Evolutionary conservation across 495 filamentous ascomycete genomes (phyloP), one percentile per base, ranked within the genome.

Genomic region (Tuber magnatum): DNA sequence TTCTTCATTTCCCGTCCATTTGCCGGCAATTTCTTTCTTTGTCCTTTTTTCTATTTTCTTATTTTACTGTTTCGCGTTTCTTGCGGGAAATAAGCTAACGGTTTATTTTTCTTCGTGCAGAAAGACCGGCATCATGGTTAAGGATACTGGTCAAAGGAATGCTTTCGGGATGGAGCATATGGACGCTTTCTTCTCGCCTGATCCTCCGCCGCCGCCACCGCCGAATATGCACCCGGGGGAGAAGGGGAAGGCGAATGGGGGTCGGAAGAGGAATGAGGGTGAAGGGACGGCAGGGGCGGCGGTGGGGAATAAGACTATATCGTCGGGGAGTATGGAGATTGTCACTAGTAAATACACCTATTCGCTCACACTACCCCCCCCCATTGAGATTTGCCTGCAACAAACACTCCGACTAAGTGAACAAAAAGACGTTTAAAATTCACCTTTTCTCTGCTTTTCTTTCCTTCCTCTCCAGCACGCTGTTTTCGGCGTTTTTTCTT

Each of bases 101-200:
- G 43, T 69, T 71, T 70, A 40, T 28, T 28, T 56, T 69, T 42
- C 41, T 65, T 70, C 72, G 12, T 16, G 38, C 71, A 83, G 81
- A 38, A 89, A 94, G 88, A 99, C 95, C 14, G 95, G 95, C 38
- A 86, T 96, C 43, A 92, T 89, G 1, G 83, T 99, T 41, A 88
- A 89, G 81, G 93, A 97, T 84, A 88, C 87, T 73, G 92, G 92
- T 61, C 85, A 91, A 72, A 91, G 93, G 84, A 93, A 98, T 84
- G 95, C 94, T 82, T 86, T 97, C 87, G 95, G 96, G 83, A 88
- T 99, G 84, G 93, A 98, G 83, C 89, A 90, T 46, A 87, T 97
- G 72, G 91, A 93, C 39, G 87, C 87, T 70, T 89, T 97, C 78
- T 98, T 97, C 84, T 97, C 94, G 5, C 97, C 94, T 18, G 56